A percentile compares a stretch with the other conserved stretches of the same genome.
Conservation (phyloP, 495 filamentous ascomycete species). For the Pyronema domesticum region DNA sequence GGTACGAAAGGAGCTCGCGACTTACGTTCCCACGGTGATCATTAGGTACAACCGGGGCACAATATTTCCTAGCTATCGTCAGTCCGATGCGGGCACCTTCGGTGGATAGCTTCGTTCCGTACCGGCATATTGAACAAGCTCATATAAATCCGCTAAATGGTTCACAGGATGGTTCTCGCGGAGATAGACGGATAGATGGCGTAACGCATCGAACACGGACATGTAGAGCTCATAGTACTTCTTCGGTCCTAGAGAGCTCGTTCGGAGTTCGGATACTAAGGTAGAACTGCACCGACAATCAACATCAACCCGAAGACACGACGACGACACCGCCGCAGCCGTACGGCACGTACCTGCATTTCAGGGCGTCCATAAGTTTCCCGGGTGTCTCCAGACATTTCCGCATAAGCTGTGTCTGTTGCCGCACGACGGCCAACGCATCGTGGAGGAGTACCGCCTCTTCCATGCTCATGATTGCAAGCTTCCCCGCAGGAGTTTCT, state of each 20-base stretch:
- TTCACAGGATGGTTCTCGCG: slow-evolving; percentile 95
- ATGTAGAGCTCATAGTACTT: slow-evolving; percentile 99
- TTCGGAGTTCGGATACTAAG: slow-evolving; percentile 89
- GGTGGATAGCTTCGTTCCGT: slow-evolving; percentile 2
- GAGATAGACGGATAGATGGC: slow-evolving; percentile 88
- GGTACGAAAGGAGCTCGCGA: slow-evolving; percentile 1
- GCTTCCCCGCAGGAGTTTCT: neutral
- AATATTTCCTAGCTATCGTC: slow-evolving; percentile 43
- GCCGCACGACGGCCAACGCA: slow-evolving; percentile 86
- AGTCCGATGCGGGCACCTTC: neutral
- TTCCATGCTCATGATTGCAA: neutral
- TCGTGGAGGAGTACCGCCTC: slow-evolving; percentile 56
- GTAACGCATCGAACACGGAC: slow-evolving; percentile 93
- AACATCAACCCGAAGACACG: slow-evolving; percentile 1
- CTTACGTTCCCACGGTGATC: slow-evolving; percentile 81
- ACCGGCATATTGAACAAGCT: slow-evolving; percentile 96
- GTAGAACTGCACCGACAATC: slow-evolving; percentile 49
- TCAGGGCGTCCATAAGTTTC: slow-evolving; percentile 98
- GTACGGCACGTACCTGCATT: slow-evolving; percentile 64
- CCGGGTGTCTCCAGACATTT: slow-evolving; percentile 93
- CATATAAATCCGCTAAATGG: slow-evolving; percentile 94
- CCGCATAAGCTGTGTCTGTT: slow-evolving; percentile 90
- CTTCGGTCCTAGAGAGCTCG: slow-evolving; percentile 85
- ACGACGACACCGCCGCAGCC: neutral
- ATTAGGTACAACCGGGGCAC: slow-evolving; percentile 92